Conservation (phyloP, 495 filamentous ascomycete genomes). For the Xylaria grammica region DNA sequence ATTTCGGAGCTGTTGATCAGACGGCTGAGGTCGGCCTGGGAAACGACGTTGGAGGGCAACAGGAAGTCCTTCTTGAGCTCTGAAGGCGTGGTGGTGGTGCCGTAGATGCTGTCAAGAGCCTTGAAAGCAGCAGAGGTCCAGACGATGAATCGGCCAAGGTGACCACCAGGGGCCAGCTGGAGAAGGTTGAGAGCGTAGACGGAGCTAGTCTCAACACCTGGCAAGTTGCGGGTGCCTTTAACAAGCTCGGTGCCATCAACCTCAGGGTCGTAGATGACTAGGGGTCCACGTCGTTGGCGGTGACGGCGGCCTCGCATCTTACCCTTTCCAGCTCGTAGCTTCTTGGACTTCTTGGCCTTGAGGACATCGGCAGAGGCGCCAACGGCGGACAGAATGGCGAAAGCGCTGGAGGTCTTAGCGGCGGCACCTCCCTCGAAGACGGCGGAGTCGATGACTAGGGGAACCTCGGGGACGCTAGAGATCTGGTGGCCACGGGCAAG, state of each 20-base stretch:
- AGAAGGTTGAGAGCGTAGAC: slow-evolving; percentile 97
- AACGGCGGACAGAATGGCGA: slow-evolving; percentile 83
- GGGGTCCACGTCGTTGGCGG: slow-evolving; percentile 94
- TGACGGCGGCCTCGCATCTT: slow-evolving; percentile 94
- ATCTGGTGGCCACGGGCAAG: slow-evolving; percentile 97
- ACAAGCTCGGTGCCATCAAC: slow-evolving; percentile 90
- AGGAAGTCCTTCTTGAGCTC: slow-evolving; percentile 98
- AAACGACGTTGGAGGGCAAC: slow-evolving; percentile 83
- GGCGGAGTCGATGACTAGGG: slow-evolving; percentile 90
- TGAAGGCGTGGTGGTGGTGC: slow-evolving; percentile 80
- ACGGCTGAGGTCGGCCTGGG: slow-evolving; percentile 90
- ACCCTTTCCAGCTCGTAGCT: slow-evolving; percentile 96
- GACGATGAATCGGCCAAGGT: slow-evolving; percentile 98
- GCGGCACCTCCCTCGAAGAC: slow-evolving; percentile 77
- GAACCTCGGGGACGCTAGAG: slow-evolving; percentile 90
- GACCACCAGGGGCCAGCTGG: slow-evolving; percentile 97
- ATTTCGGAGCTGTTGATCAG: slow-evolving; percentile 99
- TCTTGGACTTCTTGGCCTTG: slow-evolving; percentile 92
- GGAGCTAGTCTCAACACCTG: slow-evolving; percentile 95
- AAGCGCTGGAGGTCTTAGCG: slow-evolving; percentile 86
- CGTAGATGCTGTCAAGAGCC: slow-evolving; percentile 95
- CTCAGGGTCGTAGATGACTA: slow-evolving; percentile 94
- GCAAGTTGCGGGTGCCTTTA: slow-evolving; percentile 94
- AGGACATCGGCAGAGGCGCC: slow-evolving; percentile 89
- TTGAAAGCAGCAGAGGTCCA: slow-evolving; percentile 97